phyloP scores from a whole-genome alignment of 208 protist species.

The Porcisia deanei region DNA sequence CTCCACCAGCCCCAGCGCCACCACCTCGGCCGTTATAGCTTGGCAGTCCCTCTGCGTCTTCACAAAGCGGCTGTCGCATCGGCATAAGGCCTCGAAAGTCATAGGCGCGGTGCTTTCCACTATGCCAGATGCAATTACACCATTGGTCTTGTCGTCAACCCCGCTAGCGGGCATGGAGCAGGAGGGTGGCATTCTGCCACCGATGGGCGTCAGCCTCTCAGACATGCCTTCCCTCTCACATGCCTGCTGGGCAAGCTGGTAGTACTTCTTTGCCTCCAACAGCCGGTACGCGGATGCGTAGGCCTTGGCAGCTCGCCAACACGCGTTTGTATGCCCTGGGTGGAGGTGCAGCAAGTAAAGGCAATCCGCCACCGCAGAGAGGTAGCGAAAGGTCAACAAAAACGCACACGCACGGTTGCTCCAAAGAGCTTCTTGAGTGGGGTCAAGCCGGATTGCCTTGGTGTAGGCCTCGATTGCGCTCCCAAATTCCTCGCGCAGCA shows the following conservation, averaged over 20 bases:
- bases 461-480: constrained; percentile 65
- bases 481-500: constrained; percentile 49
- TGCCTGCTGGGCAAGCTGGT: constrained; percentile 44
- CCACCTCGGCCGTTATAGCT: constrained; percentile 49
- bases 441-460: constrained; percentile 59
- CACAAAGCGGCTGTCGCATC: neutral
- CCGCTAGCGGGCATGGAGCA: neutral
- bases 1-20: constrained; percentile 43
- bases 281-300: constrained; percentile 32
- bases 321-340: constrained; percentile 54
- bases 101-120: neutral
- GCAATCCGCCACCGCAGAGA: constrained; percentile 69
- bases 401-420: constrained; percentile 82
- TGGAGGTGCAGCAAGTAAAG: constrained; percentile 47
- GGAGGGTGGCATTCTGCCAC: neutral
- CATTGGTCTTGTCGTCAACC: neutral
- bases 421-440: constrained; percentile 47
- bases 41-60: constrained; percentile 31
- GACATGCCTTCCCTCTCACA: constrained; percentile 14
- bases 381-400: constrained; percentile 59
- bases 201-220: neutral
- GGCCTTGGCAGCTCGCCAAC: constrained; percentile 77
- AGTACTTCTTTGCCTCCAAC: constrained; percentile 48
- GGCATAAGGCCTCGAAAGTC: neutral
- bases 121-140: neutral